Conservation (phyloP, 108 stramenopile species). For the Fragilaria crotonensis region DNA sequence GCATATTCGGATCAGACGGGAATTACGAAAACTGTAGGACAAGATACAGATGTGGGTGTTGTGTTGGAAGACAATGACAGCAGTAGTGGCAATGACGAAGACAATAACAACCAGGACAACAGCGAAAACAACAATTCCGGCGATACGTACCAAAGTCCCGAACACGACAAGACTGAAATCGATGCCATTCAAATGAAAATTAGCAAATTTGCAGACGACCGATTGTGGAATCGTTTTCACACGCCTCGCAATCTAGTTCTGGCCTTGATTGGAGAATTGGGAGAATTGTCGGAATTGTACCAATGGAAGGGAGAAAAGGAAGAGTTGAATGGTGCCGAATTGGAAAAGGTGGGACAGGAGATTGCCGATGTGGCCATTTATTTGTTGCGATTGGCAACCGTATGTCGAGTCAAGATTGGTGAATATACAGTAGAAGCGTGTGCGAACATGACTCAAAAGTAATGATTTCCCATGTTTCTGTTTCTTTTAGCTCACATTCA, state of each 20-base stretch:
- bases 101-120: not conserved
- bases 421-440: not conserved
- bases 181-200: constrained; percentile 30
- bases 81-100: not conserved
- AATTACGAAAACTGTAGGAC: constrained; percentile 63
- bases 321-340: constrained; percentile 9
- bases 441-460: no score
- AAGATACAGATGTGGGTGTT: constrained; percentile 32
- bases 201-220: constrained; percentile 50
- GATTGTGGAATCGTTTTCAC: constrained; percentile 77
- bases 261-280: constrained; percentile 85
- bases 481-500: no score
- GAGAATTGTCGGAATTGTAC: constrained; percentile 86
- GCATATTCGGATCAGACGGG: constrained; percentile 68
- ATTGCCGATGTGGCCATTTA: constrained; percentile 93
- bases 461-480: no score
- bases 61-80: not conserved
- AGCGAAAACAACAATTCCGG: not conserved
- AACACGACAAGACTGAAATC: constrained; percentile 18
- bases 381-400: constrained; percentile 66
- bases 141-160: constrained; percentile 11
- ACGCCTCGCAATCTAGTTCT: constrained; percentile 79
- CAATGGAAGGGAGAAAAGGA: constrained; percentile 76
- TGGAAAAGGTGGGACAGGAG: constrained; percentile 81
- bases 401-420: constrained; percentile 31